phyloP scores from a whole-genome alignment of 306 rosid genomes.

The Ceratonia siliqua region DNA sequence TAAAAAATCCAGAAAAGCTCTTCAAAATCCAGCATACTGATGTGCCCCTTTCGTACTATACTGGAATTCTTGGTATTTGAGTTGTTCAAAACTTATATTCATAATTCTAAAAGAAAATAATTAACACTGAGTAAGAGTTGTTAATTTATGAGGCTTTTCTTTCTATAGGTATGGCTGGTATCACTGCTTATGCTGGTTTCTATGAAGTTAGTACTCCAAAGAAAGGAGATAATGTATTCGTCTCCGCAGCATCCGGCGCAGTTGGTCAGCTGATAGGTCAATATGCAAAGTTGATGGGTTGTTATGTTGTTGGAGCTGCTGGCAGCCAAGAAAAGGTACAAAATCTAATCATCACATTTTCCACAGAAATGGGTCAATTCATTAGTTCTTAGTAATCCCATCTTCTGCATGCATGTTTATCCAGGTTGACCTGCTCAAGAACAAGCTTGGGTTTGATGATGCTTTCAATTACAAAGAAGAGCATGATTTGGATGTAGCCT shows the following conservation, averaged over 20 bases:
- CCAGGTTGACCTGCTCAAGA: constrained; percentile 42
- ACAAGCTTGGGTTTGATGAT: constrained; percentile 41
- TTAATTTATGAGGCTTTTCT: neutral
- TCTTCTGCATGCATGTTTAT: neutral
- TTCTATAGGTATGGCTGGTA: constrained; percentile 42
- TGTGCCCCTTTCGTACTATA: constrained; percentile 66
- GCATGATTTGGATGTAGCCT: constrained; percentile 35
- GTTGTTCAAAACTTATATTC: neutral
- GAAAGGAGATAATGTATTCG: constrained; percentile 34
- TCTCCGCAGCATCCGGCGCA: constrained; percentile 44
- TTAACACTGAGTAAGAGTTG: neutral
- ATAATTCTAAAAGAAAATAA: neutral
- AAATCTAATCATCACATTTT: neutral
- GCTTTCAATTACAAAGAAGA: constrained; percentile 42
- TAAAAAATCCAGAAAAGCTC: constrained; percentile 33
- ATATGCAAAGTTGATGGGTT: constrained; percentile 37
- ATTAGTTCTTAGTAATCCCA: neutral
- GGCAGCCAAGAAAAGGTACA: constrained; percentile 37
- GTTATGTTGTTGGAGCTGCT: constrained; percentile 44
- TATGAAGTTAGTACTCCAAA: constrained; percentile 27
- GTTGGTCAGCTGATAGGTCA: constrained; percentile 45
- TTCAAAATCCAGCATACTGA: constrained; percentile 56
- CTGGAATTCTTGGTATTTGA: constrained; percentile 65
- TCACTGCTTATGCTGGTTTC: constrained; percentile 35
- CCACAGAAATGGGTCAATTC: neutral